Conservation (phyloP, 2,329 filamentous ascomycete genomes). For the Ilyonectria mors-panacis region DNA sequence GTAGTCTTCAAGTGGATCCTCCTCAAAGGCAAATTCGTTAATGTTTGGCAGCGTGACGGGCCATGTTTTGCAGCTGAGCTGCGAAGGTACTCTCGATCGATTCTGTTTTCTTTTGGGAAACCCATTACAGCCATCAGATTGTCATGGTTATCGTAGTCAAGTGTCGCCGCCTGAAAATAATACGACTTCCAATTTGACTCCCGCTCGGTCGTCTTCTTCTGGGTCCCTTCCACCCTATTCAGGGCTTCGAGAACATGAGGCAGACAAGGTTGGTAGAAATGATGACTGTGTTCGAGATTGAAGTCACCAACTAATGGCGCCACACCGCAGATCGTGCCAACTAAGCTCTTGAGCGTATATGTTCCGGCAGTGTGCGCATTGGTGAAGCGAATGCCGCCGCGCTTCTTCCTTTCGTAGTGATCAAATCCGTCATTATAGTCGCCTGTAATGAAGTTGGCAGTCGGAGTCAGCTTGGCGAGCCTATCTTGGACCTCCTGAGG, state of each 20-base stretch:
- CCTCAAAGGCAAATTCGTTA: conserved; percentile 55
- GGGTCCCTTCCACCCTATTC: conserved; percentile 43
- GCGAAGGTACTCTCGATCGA: conserved; percentile 51
- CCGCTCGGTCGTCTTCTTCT: conserved; percentile 22
- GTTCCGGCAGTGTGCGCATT: conserved; percentile 59
- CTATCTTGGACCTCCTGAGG: conserved; percentile 51
- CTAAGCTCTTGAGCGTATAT: conserved; percentile 61
- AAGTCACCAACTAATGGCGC: conserved; percentile 59
- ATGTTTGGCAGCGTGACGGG: conserved; percentile 49
- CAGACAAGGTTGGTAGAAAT: conserved; percentile 62
- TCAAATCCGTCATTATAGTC: conserved; percentile 55
- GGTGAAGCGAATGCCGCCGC: conserved; percentile 59
- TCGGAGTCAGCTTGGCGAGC: conserved; percentile 50
- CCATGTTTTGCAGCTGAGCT: conserved; percentile 50
- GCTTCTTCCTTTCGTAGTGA: conserved; percentile 37
- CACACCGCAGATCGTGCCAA: conserved; percentile 59
- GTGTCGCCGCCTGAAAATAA: conserved; percentile 53
- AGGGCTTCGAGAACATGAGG: conserved; percentile 56
- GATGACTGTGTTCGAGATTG: conserved; percentile 58
- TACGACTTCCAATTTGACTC: conserved; percentile 51
- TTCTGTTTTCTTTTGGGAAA: conserved; percentile 45
- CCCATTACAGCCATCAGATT: conserved; percentile 51
- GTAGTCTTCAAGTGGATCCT: conserved; percentile 51
- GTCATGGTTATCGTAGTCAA: conserved; percentile 54
- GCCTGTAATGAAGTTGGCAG: conserved; percentile 53